These are phyloP conservation scores for Neostapfia colusana DNA, from an alignment of 176 grass and related monocot species.

Conservation along the genomic window DNA sequence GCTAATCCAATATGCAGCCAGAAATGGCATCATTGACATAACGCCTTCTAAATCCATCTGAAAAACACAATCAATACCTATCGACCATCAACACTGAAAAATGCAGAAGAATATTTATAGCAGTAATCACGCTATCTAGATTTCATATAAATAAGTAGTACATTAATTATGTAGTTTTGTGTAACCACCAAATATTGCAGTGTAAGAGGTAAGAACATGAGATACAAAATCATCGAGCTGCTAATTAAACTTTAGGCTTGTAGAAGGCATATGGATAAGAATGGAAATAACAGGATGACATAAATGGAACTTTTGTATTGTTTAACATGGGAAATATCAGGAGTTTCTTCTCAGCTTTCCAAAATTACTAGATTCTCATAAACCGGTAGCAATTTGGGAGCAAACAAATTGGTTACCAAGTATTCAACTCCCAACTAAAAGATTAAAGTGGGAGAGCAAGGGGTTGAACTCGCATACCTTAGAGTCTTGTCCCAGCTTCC, in stretches of 20 bases:
- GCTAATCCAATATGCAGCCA: neutral
- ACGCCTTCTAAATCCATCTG: neutral
- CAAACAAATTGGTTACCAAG: neutral
- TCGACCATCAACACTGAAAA: neutral
- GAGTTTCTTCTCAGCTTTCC: neutral
- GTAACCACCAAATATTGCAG: no score
- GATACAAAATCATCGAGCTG: conserved; percentile 15
- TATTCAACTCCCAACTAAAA: neutral
- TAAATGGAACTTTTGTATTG: neutral
- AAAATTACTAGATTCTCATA: neutral
- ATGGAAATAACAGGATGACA: neutral
- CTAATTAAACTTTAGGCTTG: neutral
- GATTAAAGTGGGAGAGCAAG: neutral
- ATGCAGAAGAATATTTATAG: neutral
- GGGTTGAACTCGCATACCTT: conserved; percentile 36
- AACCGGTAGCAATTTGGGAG: neutral
- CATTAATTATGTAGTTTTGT: no score
- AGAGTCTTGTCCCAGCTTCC: conserved; percentile 95
- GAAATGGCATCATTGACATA: neutral
- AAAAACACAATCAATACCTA: neutral
- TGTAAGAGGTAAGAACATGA: neutral
- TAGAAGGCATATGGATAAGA: conserved; percentile 1
- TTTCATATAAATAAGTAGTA: neutral
- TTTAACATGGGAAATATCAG: neutral
- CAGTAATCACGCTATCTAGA: neutral